Conservation (phyloP, 495 filamentous ascomycete genomes). For the Pseudotulostoma volvatum region DNA sequence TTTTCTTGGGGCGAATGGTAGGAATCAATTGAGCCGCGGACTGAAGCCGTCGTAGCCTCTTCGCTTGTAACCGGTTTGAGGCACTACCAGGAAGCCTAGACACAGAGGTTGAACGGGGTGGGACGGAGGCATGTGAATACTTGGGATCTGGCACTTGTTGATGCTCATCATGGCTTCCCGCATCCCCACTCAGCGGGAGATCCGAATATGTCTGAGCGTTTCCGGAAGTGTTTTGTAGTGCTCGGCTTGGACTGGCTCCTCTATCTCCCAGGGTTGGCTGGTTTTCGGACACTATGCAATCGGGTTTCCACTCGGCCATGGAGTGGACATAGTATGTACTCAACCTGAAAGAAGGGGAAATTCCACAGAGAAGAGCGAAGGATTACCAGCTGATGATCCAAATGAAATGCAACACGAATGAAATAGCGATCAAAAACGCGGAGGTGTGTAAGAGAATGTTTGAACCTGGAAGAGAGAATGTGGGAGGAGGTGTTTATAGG, state of each 20-base stretch:
- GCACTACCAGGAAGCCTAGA: constrained; percentile 16
- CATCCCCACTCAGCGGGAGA: constrained; percentile 18
- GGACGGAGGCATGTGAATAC: constrained; percentile 21
- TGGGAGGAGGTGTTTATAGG: too few relatives aligned
- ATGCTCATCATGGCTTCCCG: constrained; percentile 20
- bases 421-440: constrained; percentile 27
- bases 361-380: too few relatives aligned
- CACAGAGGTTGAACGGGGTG: constrained; percentile 17
- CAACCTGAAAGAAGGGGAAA: constrained; percentile 40
- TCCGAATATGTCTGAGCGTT: constrained; percentile 33
- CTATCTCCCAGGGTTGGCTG: constrained; percentile 24
- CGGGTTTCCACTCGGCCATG: constrained; percentile 35
- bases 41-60: constrained; percentile 25
- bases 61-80: constrained; percentile 20
- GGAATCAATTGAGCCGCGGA: constrained; percentile 18
- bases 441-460: constrained; percentile 29
- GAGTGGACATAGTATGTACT: too few relatives aligned
- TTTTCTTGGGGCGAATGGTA: constrained; percentile 19
- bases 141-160: constrained; percentile 25
- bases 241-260: constrained; percentile 21
- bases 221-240: constrained; percentile 33
- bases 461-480: constrained; percentile 43
- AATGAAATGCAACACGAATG: too few relatives aligned
- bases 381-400: too few relatives aligned
- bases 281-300: constrained; percentile 28